Evolutionary conservation across 345 rosid species (phyloP).

Genomic region (Salix brachista): DNA sequence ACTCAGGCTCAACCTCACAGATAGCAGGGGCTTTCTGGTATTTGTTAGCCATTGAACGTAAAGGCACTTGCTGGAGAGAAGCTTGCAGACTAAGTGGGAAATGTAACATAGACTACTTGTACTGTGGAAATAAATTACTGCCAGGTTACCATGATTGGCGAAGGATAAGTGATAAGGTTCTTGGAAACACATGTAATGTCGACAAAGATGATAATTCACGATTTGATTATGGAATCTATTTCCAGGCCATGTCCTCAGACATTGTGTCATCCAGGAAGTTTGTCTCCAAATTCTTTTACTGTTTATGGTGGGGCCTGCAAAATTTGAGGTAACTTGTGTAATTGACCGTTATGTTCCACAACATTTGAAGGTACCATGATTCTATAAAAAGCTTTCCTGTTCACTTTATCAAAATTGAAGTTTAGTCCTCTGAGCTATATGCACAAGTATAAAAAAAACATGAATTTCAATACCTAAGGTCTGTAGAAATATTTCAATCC

Average conservation of each 20-base stretch:
- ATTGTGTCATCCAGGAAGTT: conserved; percentile 49
- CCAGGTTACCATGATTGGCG: conserved; percentile 52
- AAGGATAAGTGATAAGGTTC: conserved; percentile 36
- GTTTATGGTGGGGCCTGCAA: conserved; percentile 95
- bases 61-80: conserved; percentile 60
- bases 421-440: not conserved
- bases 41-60: conserved; percentile 71
- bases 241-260: conserved; percentile 58
- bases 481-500: not conserved
- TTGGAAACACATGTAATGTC: conserved; percentile 38
- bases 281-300: conserved; percentile 61
- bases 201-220: conserved; percentile 21
- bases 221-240: conserved; percentile 71
- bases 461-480: not conserved
- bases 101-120: conserved; percentile 48
- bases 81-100: conserved; percentile 46
- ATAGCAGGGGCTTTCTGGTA: conserved; percentile 84
- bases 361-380: not conserved
- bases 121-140: conserved; percentile 55
- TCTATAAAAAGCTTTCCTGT: not conserved
- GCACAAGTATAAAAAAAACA: not conserved
- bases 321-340: conserved; percentile 55
- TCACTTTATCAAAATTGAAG: not conserved
- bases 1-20: conserved; percentile 32
- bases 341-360: not conserved